Base-by-base conservation (phyloP, 2,329 filamentous ascomycete genomes). In the Pseudopyricularia cyperi region DNA sequence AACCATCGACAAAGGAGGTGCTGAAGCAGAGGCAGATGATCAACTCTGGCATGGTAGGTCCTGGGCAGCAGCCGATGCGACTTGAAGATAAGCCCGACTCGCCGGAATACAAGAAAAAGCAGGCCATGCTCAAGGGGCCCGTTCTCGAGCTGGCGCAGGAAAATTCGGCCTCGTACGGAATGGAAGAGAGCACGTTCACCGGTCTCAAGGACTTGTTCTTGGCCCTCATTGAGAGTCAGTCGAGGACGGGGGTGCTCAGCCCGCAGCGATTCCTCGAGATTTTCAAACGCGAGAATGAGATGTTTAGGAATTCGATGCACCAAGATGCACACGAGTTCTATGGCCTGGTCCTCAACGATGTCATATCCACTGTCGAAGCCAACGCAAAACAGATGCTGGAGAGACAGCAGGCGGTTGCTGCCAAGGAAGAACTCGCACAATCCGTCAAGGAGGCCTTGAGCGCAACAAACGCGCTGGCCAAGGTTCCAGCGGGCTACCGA, bases 301-400 rank as follows among this genome's bases (percentile, higher is more conserved):
- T 95, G 85, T 98, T 98, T 62, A 83, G 89, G 54, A 91, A 89
- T 37, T 87, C 90, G 4, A 95, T 96, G 87, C 93, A 98, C 66
- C 93, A 98, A 65, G 93, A 98, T 65, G 93, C 93, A 1, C 93
- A 98, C 66, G 93, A 98, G 64, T 98, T 98, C 59, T 80, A 97
- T 60, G 95, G 95, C 54, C 72, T 97, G 32, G 76, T 98, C 2
- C 74, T 98, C n/a, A 98, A 98, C 66, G 87, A 95, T 63, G 87
- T 98, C 33, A 91, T 98, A 51, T 80, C 89, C 48, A 95, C 91
- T 61, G 89, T 98, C 26, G 93, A 98, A 68, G 77, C 82, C n/a
- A 88, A 90, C 60, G 85, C 89, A 26, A 83, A 80, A 61, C 76
- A 80, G 53, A 69, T 83, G 50, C 74, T 75, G 48, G 73, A 76